phyloP scores from a whole-genome alignment of 1,284 basidiomycete species.

The Moniliophthora roreri region DNA sequence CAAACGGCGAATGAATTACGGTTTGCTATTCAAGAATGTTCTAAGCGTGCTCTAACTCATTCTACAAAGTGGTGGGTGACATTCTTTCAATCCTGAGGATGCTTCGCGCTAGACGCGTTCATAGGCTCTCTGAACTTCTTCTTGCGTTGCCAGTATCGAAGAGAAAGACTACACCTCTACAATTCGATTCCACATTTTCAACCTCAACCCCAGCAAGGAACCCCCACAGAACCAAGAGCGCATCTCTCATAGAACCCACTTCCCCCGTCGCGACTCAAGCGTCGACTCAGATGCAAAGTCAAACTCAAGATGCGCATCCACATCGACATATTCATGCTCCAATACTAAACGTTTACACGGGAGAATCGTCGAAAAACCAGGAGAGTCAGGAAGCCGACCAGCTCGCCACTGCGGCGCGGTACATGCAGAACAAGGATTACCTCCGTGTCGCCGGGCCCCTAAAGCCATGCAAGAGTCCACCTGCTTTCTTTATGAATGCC shows the following conservation, averaged over 20 bases:
- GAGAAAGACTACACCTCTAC: neutral
- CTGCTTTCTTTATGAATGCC: conserved; percentile 7
- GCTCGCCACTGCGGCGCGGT: conserved; percentile 2
- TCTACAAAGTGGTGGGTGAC: conserved; percentile 10
- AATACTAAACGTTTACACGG: neutral
- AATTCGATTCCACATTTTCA: conserved; percentile 2
- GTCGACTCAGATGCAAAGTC: conserved; percentile 1
- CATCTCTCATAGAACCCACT: conserved; percentile 2
- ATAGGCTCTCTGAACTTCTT: conserved; percentile 13
- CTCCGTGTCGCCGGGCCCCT: conserved; percentile 3
- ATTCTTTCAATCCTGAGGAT: neutral
- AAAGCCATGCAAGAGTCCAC: conserved; percentile 6
- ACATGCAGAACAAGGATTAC: conserved; percentile 11
- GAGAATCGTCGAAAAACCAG: neutral
- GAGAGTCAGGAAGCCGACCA: conserved; percentile 7
- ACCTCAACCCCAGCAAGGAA: conserved; percentile 9
- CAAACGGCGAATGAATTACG: neutral
- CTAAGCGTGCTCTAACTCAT: conserved; percentile 2
- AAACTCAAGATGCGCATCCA: neutral
- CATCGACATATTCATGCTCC: conserved; percentile 13
- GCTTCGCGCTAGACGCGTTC: neutral
- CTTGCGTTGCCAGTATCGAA: conserved; percentile 10
- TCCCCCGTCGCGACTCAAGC: conserved; percentile 5
- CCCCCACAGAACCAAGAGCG: neutral
- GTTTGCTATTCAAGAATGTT: conserved; percentile 7